phyloP scores from a whole-genome alignment of 2,329 filamentous ascomycete species.

The Colletotrichum lindemuthianum region DNA sequence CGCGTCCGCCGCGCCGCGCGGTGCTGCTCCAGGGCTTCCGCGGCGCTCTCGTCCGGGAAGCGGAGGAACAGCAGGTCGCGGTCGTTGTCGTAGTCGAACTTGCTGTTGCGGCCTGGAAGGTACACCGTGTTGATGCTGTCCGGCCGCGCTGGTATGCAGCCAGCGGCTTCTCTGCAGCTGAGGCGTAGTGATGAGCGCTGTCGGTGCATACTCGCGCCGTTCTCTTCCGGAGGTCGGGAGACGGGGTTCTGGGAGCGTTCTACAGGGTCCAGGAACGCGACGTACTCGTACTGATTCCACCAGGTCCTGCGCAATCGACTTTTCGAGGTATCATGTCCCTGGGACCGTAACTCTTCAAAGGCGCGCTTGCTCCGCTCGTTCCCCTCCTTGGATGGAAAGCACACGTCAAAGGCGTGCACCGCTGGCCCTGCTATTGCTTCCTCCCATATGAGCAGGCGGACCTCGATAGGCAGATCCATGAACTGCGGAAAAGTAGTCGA shows the following conservation, averaged over 20 bases:
- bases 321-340: not conserved
- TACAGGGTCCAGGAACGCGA: constrained; percentile 17
- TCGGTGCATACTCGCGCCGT: constrained; percentile 17
- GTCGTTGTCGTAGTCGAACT: constrained; percentile 38
- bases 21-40: not conserved
- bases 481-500: constrained; percentile 17
- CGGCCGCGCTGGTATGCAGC: not conserved
- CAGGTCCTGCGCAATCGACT: not conserved
- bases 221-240: not conserved
- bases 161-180: constrained; percentile 31
- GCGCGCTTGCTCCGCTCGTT: constrained; percentile 13
- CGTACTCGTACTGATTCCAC: constrained; percentile 12
- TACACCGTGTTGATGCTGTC: constrained; percentile 37
- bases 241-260: not conserved
- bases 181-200: constrained; percentile 22
- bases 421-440: constrained; percentile 32
- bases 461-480: constrained; percentile 14
- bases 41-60: constrained; percentile 35
- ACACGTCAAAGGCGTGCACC: constrained; percentile 43
- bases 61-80: constrained; percentile 43
- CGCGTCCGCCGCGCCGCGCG: not conserved
- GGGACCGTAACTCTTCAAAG: not conserved
- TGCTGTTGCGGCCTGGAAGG: constrained; percentile 40
- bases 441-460: constrained; percentile 21
- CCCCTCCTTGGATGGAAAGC: constrained; percentile 38